Evolutionary conservation across 768 basidiomycete species (phyloP).

Genomic region (Tylopilus rubrobrunneus): DNA sequence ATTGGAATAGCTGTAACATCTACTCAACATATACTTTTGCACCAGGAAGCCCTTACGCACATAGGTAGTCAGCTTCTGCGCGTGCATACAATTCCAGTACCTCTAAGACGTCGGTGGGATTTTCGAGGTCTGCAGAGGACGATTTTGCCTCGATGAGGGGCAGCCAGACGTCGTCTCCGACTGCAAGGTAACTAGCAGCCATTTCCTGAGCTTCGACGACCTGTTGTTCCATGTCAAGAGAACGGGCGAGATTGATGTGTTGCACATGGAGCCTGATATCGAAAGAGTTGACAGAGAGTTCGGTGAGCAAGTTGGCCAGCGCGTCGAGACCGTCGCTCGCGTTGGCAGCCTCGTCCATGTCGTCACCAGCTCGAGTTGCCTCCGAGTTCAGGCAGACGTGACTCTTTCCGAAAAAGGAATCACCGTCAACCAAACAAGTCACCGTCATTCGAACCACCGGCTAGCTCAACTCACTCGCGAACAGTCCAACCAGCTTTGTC

Average conservation of each 20-base stretch:
- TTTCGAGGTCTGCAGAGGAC: conserved; percentile 47
- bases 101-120: conserved; percentile 47
- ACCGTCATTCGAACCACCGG: too few relatives aligned
- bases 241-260: conserved; percentile 60
- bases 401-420: conserved; percentile 9
- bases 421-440: background rate
- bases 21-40: conserved; percentile 15
- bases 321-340: conserved; percentile 53
- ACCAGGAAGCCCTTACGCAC: conserved; percentile 43
- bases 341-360: conserved; percentile 48
- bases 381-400: background rate
- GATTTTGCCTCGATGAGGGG: conserved; percentile 58
- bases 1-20: conserved; percentile 65
- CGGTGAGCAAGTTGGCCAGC: conserved; percentile 54
- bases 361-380: background rate
- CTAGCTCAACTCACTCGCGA: too few relatives aligned
- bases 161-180: conserved; percentile 71
- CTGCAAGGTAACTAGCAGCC: conserved; percentile 58
- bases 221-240: conserved; percentile 57
- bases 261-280: conserved; percentile 61
- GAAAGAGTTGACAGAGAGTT: conserved; percentile 56
- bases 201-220: conserved; percentile 60
- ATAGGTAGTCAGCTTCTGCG: conserved; percentile 76
- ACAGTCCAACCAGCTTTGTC: too few relatives aligned
- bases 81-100: conserved; percentile 58